These are phyloP conservation scores for Pseudocercospora fijiensis DNA, from an alignment of 2,329 filamentous ascomycete genomes.

Conservation along the genomic window DNA sequence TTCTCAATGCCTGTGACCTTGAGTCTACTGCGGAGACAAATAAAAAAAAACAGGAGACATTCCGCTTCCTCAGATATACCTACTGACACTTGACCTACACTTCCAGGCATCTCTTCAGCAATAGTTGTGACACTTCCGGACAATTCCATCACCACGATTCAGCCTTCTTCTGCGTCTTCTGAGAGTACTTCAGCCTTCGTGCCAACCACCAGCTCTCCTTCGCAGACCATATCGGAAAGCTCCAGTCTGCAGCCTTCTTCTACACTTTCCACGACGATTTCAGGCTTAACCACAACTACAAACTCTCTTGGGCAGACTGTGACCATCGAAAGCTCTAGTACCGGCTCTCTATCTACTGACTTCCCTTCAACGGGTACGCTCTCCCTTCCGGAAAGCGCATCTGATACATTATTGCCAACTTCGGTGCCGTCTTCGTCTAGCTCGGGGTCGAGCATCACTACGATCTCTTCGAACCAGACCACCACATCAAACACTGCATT, in stretches of 20 bases:
- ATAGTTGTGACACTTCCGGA: neutral
- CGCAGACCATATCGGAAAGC: neutral
- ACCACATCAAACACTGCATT: neutral
- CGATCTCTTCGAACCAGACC: neutral
- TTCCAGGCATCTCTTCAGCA: neutral
- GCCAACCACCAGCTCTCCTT: neutral
- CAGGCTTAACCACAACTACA: neutral
- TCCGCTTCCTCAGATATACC: neutral
- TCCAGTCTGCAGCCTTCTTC: neutral
- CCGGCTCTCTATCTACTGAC: neutral
- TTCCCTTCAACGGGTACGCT: neutral
- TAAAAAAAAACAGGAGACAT: no score
- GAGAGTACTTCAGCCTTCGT: neutral
- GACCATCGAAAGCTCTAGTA: neutral
- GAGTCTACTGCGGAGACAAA: no score
- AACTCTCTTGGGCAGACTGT: constrained; percentile 4
- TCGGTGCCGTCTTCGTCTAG: neutral
- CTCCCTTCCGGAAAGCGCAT: neutral
- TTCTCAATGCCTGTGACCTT: no score
- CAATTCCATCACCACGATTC: constrained; percentile 1
- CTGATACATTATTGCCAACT: neutral
- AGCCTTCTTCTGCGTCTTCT: neutral
- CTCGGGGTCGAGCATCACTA: neutral
- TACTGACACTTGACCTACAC: neutral
- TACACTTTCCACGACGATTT: neutral